Evolutionary conservation across 2,329 filamentous ascomycete genomes (phyloP).

Genomic region (Chaetomiaceae sp.): DNA sequence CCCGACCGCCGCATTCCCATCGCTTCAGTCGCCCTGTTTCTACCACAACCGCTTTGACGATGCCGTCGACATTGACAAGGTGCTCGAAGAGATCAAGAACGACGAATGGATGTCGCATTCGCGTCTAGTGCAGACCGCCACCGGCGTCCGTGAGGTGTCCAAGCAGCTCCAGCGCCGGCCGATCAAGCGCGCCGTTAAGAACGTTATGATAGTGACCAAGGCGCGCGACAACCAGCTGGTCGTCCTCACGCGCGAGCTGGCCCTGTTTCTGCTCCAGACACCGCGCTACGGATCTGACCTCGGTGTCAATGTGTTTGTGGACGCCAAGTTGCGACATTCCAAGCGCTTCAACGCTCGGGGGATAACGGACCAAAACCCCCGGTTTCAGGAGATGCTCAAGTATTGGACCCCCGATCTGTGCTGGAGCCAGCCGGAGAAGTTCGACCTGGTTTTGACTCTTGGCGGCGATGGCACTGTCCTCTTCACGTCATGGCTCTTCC

Average conservation of each 20-base stretch:
- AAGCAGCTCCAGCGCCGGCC: slow-evolving; percentile 90
- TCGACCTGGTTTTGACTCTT: slow-evolving; percentile 86
- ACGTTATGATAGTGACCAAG: slow-evolving; percentile 98
- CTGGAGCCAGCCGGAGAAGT: slow-evolving; percentile 89
- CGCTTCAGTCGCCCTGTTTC: slow-evolving; percentile 89
- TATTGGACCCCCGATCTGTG: slow-evolving; percentile 98
- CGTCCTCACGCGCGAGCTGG: slow-evolving; percentile 78
- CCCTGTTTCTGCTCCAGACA: slow-evolving; percentile 82
- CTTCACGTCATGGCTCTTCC: slow-evolving; percentile 89
- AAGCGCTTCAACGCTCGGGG: slow-evolving; percentile 78
- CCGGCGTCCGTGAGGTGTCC: slow-evolving; percentile 89
- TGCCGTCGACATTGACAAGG: slow-evolving; percentile 89
- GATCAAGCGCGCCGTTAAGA: slow-evolving; percentile 85
- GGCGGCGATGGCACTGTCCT: slow-evolving; percentile 84
- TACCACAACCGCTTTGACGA: slow-evolving; percentile 97
- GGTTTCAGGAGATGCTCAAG: slow-evolving; percentile 77
- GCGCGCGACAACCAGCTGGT: slow-evolving; percentile 93
- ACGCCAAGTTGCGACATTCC: slow-evolving; percentile 83
- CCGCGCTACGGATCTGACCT: slow-evolving; percentile 83
- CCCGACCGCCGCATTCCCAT: slow-evolving; percentile 53
- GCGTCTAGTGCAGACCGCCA: slow-evolving; percentile 89
- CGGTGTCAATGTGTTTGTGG: slow-evolving; percentile 98
- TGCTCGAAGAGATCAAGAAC: slow-evolving; percentile 87
- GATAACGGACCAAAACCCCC: slow-evolving; percentile 67
- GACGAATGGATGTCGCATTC: slow-evolving; percentile 92